Evolutionary conservation across 345 rosid genomes (phyloP), one percentile per base, ranked within the genome.

Genomic region (Dovyalis caffra): DNA sequence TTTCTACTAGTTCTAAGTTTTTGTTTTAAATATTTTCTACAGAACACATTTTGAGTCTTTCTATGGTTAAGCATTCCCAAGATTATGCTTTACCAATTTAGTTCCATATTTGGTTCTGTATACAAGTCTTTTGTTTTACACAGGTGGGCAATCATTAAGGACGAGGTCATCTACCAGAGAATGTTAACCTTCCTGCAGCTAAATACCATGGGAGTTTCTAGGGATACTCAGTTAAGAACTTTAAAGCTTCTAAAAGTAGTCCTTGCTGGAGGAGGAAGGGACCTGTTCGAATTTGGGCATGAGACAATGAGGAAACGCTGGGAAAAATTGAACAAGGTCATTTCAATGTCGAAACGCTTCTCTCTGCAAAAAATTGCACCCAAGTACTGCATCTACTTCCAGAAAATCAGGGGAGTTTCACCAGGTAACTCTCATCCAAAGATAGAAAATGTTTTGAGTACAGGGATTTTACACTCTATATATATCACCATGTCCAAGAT

Each of bases 91-190:
- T 21, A 6, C 7, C 8, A 21, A 21, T 21, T 20, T 20, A 18
- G 1, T 51, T 51, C 57, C 23, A 7, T 20, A 21, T n/a, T n/a
- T 51, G 10, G 23, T 21, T 10, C 25, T 2, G 32, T 20, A 21
- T 23, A 11, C 38, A 0, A 20, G 28, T 21, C 12, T 18, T 28
- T 15, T 67, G 6, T n/a, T 58, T 77, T 51, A 14, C 5, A 12
- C 67, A 89, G 90, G 25, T 92, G 94, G 96, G 92, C 87, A 33
- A 62, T 92, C 58, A 66, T 91, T 65, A 89, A 86, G 66, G 88
- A 91, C 31, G 72, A 91, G 78, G 75, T 23, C 33, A 83, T 92
- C 49, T 91, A 81, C 71, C 77, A 89, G 28, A 85, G 77, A 72
- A 87, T 92, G 93, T 0, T 0, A 0, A 21, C 0, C 0, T 75